These are phyloP conservation scores for Neobulgaria alba DNA, from an alignment of 2,329 filamentous ascomycete species.

Conservation along the genomic window DNA sequence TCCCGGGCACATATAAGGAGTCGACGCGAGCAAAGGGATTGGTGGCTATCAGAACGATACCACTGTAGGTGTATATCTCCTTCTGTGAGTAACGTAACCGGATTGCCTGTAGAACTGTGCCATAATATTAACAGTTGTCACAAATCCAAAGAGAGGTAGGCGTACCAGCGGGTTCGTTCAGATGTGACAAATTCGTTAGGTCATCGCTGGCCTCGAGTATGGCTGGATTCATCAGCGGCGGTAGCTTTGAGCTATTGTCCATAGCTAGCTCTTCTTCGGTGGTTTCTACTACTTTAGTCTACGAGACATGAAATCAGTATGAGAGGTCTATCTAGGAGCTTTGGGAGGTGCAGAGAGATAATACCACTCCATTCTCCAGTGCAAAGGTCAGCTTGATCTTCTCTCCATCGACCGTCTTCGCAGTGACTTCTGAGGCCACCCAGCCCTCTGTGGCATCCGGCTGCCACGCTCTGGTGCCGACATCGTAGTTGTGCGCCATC, in stretches of 20 bases:
- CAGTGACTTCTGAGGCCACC: constrained; percentile 89
- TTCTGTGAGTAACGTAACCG: constrained; percentile 95
- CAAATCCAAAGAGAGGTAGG: constrained; percentile 3
- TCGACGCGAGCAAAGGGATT: constrained; percentile 97
- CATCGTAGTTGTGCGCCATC: constrained; percentile 93
- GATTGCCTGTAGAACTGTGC: constrained; percentile 86
- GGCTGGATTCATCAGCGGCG: constrained; percentile 93
- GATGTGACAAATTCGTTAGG: constrained; percentile 90
- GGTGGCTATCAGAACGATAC: constrained; percentile 95
- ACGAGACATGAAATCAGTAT: constrained; percentile 19
- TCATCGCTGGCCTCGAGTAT: constrained; percentile 99
- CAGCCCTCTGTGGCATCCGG: constrained; percentile 93
- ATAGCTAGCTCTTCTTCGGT: constrained; percentile 67
- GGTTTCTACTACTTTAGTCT: constrained; percentile 76
- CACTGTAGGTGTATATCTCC: constrained; percentile 99
- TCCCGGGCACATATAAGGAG: constrained; percentile 95
- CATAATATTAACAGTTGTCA: constrained; percentile 12
- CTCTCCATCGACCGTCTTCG: constrained; percentile 74
- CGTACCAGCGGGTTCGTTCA: constrained; percentile 95
- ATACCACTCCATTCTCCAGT: constrained; percentile 88
- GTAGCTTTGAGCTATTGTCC: constrained; percentile 63
- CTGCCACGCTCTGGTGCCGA: constrained; percentile 97
- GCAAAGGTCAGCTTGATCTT: constrained; percentile 84
- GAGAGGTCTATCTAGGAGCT: not conserved
- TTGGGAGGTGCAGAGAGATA: too few relatives aligned